These are phyloP conservation scores for Candida tibetensis DNA, from an alignment of 805 yeast genomes.

Conservation along the genomic window DNA sequence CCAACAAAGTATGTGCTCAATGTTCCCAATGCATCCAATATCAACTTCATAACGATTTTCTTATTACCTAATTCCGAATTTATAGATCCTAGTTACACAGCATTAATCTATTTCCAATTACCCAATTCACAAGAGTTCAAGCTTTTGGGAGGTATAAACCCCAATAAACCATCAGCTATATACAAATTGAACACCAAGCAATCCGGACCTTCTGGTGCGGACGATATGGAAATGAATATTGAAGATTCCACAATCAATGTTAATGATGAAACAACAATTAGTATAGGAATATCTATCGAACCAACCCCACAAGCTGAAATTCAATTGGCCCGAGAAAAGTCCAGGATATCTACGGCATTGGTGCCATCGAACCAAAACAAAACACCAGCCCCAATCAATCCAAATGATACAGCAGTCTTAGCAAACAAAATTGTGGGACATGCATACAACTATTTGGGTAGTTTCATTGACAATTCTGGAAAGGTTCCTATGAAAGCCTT, in stretches of 20 bases:
- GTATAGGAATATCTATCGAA: constrained; percentile 89
- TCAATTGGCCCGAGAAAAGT: constrained; percentile 36
- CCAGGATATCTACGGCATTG: constrained; percentile 8
- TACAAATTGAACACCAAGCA: constrained; percentile 62
- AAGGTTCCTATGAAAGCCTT: constrained; percentile 84
- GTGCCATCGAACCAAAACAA: constrained; percentile 17
- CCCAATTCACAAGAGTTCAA: constrained; percentile 61
- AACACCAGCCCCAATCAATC: constrained; percentile 18
- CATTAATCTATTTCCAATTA: constrained; percentile 84
- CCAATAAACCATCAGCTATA: constrained; percentile 84
- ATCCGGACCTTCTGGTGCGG: constrained; percentile 12
- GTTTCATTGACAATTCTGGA: constrained; percentile 79
- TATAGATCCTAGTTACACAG: constrained; percentile 66
- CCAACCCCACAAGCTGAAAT: constrained; percentile 64
- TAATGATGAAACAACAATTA: constrained; percentile 27
- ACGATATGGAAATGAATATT: constrained; percentile 38
- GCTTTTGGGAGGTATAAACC: constrained; percentile 60
- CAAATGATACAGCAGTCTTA: constrained; percentile 46
- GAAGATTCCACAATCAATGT: constrained; percentile 30
- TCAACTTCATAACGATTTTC: constrained; percentile 81
- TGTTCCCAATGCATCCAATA: constrained; percentile 59
- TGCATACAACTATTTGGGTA: constrained; percentile 86
- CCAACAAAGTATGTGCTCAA: constrained; percentile 62
- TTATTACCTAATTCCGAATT: constrained; percentile 74
- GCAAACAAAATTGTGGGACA: constrained; percentile 89